These are phyloP conservation scores for Rubroboletus satanas DNA, from an alignment of 768 basidiomycete genomes.

Conservation along the genomic window DNA sequence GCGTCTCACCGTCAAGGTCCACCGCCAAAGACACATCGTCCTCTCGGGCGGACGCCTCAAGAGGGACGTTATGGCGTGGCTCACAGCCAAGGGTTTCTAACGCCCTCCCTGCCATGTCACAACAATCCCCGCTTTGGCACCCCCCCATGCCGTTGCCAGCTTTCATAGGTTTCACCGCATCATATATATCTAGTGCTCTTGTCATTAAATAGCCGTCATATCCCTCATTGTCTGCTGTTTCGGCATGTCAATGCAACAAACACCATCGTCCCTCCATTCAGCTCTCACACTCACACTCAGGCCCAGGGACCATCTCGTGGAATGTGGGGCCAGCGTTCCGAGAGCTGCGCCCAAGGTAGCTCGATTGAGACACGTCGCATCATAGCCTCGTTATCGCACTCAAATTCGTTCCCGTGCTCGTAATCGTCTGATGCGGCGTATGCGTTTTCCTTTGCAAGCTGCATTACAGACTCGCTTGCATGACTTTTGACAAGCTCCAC, in stretches of 20 bases:
- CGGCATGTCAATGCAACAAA: background rate
- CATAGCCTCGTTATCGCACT: background rate
- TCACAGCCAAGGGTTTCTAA: constrained; percentile 63
- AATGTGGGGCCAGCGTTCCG: background rate
- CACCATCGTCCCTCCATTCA: background rate
- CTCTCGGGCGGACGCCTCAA: constrained; percentile 65
- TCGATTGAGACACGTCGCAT: constrained; percentile 1
- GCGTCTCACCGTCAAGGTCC: constrained; percentile 47
- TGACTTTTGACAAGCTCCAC: no score
- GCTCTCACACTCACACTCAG: background rate
- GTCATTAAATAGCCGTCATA: constrained; percentile 16
- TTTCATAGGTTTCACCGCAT: constrained; percentile 9
- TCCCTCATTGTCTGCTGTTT: background rate
- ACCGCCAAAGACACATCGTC: constrained; percentile 49
- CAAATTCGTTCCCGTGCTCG: background rate
- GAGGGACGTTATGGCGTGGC: constrained; percentile 57
- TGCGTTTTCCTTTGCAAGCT: background rate
- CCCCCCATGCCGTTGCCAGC: constrained; percentile 4
- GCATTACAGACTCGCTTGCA: background rate
- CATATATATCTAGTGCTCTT: constrained; percentile 2
- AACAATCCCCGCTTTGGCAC: constrained; percentile 10
- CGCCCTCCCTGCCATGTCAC: background rate
- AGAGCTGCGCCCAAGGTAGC: background rate
- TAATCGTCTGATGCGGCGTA: background rate
- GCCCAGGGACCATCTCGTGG: background rate